Base-by-base conservation (phyloP, 371 early-diverging fungal species). In the Blakeslea trispora region DNA sequence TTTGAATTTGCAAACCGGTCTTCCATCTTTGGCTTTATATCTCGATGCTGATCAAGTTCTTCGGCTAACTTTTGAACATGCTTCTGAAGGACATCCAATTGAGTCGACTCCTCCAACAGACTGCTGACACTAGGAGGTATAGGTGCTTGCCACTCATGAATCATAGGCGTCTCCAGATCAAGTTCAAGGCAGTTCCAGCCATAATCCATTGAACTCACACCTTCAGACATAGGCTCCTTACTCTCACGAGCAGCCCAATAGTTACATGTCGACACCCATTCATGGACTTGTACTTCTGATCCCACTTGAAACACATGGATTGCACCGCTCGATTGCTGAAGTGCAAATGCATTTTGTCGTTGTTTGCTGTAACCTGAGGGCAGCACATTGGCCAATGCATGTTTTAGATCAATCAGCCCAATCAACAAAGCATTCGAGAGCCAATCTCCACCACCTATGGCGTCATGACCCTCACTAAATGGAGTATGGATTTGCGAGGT, bases 161-260 rank as follows among this genome's bases (percentile, higher is more conserved):
- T 52, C 6, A 32, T 19, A 9, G 23, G 23, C 35, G 23, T 19
- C 6, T 35, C n/a, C n/a, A 13, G 14, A 23, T 31, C 15, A 7
- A 28, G 28, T 18, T 39, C 19, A 28, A 31, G 32, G 87, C 85
- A 37, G 14, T 9, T 37, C 97, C 97, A 96, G 2, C 97, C 97
- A 59, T 92, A 95, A 66, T 95, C 95, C 75, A 90, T 84, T 54
- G 89, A 94, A 55, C 89, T 83, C 5, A 92, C 86, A 28, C 91
- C 91, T 32, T 94, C 94, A 11, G 83, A 66, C 60, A 95, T 66
- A 5, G 97, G 97, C 52, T 90, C 93, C 63, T 90, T 92, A 57
- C 89, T 89, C 53, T 86, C 86, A 40, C 93, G 72, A 24, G 95
- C 94, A 5, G 95, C 93, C 95, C 96, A 96, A 59, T 88, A 92